A percentile compares a stretch with the other conserved stretches of the same genome.
Evolutionary conservation across 2,329 filamentous ascomycete species (phyloP).

Genomic region (Ophiostoma novo-ulmi): DNA sequence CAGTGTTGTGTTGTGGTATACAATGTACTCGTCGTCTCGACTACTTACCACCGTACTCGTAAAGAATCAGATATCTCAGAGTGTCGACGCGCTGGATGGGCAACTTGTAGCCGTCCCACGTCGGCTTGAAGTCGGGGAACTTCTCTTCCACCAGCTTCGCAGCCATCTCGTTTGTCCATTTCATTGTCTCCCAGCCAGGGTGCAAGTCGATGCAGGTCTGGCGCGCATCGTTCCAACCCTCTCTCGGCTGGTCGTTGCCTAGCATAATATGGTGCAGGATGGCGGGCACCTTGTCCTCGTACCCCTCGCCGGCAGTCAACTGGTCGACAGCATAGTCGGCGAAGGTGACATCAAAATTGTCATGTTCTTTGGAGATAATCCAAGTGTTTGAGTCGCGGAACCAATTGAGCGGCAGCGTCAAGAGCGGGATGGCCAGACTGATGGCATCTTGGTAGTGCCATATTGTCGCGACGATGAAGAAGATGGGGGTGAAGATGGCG

Average conservation of each 20-base stretch:
- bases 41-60: conserved; percentile 57
- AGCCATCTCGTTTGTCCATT: conserved; percentile 22
- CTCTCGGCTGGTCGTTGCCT: neutral
- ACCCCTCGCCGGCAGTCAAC: conserved; percentile 16
- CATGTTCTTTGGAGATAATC: conserved; percentile 17
- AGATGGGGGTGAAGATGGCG: conserved; percentile 5
- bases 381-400: neutral
- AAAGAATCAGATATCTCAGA: conserved; percentile 73
- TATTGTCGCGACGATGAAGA: conserved; percentile 4
- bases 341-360: conserved; percentile 23
- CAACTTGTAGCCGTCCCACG: conserved; percentile 67
- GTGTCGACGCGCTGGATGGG: conserved; percentile 72
- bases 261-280: conserved; percentile 23
- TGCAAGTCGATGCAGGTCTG: conserved; percentile 22
- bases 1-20: too few species aligned
- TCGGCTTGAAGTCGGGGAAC: conserved; percentile 71
- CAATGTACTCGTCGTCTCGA: conserved; percentile 31
- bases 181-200: conserved; percentile 20
- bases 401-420: conserved; percentile 16
- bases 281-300: conserved; percentile 18
- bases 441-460: conserved; percentile 12
- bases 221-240: conserved; percentile 18
- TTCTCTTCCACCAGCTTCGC: conserved; percentile 60
- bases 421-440: neutral
- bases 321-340: conserved; percentile 19